Conservation (phyloP, 1,139 yeast species). For the Pichia sp. region DNA sequence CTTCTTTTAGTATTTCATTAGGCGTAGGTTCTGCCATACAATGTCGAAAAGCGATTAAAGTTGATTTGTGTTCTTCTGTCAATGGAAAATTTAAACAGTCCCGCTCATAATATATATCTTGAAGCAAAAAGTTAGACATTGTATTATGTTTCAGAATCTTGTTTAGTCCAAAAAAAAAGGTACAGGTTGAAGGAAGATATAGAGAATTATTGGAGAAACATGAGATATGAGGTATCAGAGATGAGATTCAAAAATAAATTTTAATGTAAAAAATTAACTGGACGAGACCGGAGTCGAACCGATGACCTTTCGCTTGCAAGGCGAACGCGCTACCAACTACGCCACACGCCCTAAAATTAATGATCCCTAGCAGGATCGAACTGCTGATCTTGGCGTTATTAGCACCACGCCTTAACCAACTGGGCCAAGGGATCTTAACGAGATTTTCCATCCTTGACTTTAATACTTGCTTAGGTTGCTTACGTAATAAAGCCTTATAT, state of each 20-base stretch:
- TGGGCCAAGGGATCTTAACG: slow-evolving; percentile 70
- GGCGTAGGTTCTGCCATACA: slow-evolving; percentile 12
- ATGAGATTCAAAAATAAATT: not conserved
- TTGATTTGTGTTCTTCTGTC: not conserved
- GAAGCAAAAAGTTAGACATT: slow-evolving; percentile 7
- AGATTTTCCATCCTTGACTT: too few species aligned
- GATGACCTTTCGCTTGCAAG: slow-evolving; percentile 62
- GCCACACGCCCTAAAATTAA: slow-evolving; percentile 53
- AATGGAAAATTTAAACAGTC: not conserved
- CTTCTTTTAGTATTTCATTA: slow-evolving; percentile 5
- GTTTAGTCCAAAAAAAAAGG: not conserved
- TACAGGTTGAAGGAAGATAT: not conserved
- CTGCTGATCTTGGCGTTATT: slow-evolving; percentile 48
- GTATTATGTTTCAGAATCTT: not conserved
- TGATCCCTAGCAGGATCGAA: slow-evolving; percentile 78
- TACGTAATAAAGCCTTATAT: too few species aligned
- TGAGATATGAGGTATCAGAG: not conserved
- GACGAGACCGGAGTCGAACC: slow-evolving; percentile 66
- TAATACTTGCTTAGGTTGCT: too few species aligned
- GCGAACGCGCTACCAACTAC: slow-evolving; percentile 69
- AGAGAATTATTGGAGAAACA: too few species aligned
- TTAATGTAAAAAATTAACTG: slow-evolving; percentile 32
- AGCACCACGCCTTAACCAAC: slow-evolving; percentile 92
- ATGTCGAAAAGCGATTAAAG: slow-evolving; percentile 6
- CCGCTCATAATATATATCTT: slow-evolving; percentile 11